Conservation (phyloP, 768 basidiomycete species). For the Boletus subparvulus region DNA sequence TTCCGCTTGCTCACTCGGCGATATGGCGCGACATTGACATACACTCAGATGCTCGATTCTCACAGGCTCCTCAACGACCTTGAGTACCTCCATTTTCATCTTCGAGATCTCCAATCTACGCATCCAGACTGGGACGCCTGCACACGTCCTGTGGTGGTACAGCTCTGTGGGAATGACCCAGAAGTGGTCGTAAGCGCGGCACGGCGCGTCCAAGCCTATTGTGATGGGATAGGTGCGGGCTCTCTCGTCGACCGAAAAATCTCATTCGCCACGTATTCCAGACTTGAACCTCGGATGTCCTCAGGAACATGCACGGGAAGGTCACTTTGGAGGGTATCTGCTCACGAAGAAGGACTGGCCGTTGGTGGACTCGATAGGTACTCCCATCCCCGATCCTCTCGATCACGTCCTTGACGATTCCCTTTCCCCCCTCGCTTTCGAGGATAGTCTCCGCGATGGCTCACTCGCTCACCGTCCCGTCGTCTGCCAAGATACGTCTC, state of each 20-base stretch:
- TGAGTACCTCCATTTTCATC: constrained; percentile 63
- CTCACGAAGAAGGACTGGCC: constrained; percentile 73
- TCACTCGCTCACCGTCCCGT: constrained; percentile 59
- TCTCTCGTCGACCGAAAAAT: not conserved
- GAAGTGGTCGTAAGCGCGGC: constrained; percentile 60
- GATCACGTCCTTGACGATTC: not conserved
- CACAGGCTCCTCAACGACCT: constrained; percentile 59
- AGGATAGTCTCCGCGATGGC: constrained; percentile 62
- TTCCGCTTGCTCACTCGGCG: constrained; percentile 61
- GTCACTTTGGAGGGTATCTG: constrained; percentile 76
- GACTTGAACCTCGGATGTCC: constrained; percentile 85
- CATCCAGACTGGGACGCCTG: constrained; percentile 17
- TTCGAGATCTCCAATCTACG: constrained; percentile 49
- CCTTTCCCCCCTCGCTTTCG: not conserved
- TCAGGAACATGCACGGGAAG: constrained; percentile 63
- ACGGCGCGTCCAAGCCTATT: constrained; percentile 53
- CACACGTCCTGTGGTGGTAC: constrained; percentile 59
- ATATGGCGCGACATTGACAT: constrained; percentile 65
- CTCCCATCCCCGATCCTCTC: not conserved
- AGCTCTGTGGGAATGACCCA: constrained; percentile 73
- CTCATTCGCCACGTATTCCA: constrained; percentile 30
- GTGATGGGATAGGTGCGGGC: constrained; percentile 66
- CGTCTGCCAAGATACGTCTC: constrained; percentile 62
- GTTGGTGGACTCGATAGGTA: constrained; percentile 63
- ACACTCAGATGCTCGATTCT: constrained; percentile 77